Conservation (phyloP, 805 yeast species). For the Zygotorulaspora danielsina region DNA sequence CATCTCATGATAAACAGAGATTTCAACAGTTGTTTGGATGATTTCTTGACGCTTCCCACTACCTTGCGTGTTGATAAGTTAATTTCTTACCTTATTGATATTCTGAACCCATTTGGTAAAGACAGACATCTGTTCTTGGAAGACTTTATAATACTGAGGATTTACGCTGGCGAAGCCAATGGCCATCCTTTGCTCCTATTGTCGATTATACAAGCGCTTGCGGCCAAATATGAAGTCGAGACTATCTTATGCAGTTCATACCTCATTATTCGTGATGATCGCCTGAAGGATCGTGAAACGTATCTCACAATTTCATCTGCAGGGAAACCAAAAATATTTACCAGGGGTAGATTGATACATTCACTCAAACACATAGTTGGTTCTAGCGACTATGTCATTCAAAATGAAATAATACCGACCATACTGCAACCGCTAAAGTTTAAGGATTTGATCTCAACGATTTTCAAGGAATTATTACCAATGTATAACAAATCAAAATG, state of each 20-base stretch:
- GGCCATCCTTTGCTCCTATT: conserved; percentile 24
- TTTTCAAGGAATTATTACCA: conserved; percentile 20
- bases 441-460: conserved; percentile 12
- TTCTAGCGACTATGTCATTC: conserved; percentile 14
- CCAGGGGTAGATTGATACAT: conserved; percentile 14
- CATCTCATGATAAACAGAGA: conserved; percentile 11
- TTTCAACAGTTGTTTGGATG: conserved; percentile 8
- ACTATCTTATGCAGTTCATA: conserved; percentile 18
- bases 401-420: conserved; percentile 15
- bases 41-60: conserved; percentile 15
- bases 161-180: conserved; percentile 25
- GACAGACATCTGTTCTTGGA: conserved; percentile 13
- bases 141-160: conserved; percentile 24
- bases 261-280: conserved; percentile 19
- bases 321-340: conserved; percentile 20
- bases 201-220: conserved; percentile 24
- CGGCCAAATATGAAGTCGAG: conserved; percentile 15
- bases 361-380: conserved; percentile 17
- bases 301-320: conserved; percentile 18
- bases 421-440: conserved; percentile 16
- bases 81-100: conserved; percentile 14
- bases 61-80: conserved; percentile 20
- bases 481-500: conserved; percentile 17
- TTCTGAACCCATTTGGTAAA: conserved; percentile 7
- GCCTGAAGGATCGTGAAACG: conserved; percentile 16